Base-by-base conservation (phyloP, 2,329 filamentous ascomycete species). In the Fusarium armeniacum region DNA sequence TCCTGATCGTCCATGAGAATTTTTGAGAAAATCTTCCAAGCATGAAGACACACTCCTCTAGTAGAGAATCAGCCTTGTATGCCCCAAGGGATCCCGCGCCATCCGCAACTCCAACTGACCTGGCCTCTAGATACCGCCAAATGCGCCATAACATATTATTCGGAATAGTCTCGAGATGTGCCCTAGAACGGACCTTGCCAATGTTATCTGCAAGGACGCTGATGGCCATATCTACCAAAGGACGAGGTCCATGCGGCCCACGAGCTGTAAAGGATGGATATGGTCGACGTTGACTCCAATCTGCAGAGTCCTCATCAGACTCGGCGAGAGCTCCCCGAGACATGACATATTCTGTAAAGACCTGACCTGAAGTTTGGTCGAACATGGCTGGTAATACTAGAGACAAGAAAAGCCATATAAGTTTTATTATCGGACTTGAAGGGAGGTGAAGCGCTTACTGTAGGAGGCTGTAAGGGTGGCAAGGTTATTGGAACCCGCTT, bases 11-110 rank as follows among this genome's bases (percentile, higher is more conserved):
- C 65, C 40, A 79, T 70, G 20, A 82, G 62, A 7, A 76, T 58
- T 24, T 77, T 76, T 4, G 79, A 82, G 35, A 82, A 78, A 7
- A 80, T 67, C 60, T 78, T 82, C 81, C 81, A 82, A 2, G 78
- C 80, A 50, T 82, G 80, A 22, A 82, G 73, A 55, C 77, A 79
- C 15, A 77, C 74, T 5, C 80, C 79, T 65, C 79, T 81, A 45
- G 15, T 24, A 9, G 9, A 26, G 20, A 30, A 36, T 64, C 8
- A 65, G 56, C 55, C 32, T 36, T 41, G 44, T 18, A 36, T 24
- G 7, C n/a, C 40, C 32, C n/a, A 33, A n/a, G 16, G 35, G n/a
- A 28, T 57, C 32, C 56, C 45, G 43, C 24, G 30, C 50, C 24
- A 40, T 57, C 46, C 51, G 49, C 33, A 24, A 18, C 22, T 8